phyloP scores from a whole-genome alignment of 805 yeast genomes.

The Cephaloascus albidus region DNA sequence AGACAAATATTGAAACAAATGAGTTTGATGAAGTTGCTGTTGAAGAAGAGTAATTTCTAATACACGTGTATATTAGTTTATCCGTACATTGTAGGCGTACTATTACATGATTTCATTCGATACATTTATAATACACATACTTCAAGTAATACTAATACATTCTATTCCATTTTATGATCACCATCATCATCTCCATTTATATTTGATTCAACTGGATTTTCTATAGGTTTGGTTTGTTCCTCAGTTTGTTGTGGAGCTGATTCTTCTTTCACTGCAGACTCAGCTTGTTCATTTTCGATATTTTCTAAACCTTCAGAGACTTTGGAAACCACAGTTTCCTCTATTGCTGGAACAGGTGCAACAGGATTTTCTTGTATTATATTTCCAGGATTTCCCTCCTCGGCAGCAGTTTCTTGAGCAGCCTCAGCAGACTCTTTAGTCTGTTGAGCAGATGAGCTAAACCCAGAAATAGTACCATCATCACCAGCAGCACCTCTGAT shows the following conservation, averaged over 20 bases:
- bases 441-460: slow-evolving; percentile 10
- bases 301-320: too few species aligned
- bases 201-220: too few species aligned
- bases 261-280: too few species aligned
- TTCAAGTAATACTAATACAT: not conserved
- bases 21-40: slow-evolving; percentile 1
- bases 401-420: not conserved
- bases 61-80: too few species aligned
- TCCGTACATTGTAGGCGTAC: too few species aligned
- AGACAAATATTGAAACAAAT: slow-evolving; percentile 8
- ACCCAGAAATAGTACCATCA: slow-evolving; percentile 24
- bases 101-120: too few species aligned
- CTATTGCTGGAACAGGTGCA: slow-evolving; percentile 4
- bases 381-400: not conserved
- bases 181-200: not conserved
- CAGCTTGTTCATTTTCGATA: too few species aligned
- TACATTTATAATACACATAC: not conserved
- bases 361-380: not conserved
- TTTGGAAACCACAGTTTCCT: slow-evolving; percentile 5
- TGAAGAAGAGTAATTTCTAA: too few species aligned
- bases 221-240: too few species aligned
- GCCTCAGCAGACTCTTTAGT: not conserved
- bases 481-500: slow-evolving; percentile 49
- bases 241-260: too few species aligned
- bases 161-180: not conserved